phyloP scores from a whole-genome alignment of 768 basidiomycete genomes.

The Tulasnella sp. region DNA sequence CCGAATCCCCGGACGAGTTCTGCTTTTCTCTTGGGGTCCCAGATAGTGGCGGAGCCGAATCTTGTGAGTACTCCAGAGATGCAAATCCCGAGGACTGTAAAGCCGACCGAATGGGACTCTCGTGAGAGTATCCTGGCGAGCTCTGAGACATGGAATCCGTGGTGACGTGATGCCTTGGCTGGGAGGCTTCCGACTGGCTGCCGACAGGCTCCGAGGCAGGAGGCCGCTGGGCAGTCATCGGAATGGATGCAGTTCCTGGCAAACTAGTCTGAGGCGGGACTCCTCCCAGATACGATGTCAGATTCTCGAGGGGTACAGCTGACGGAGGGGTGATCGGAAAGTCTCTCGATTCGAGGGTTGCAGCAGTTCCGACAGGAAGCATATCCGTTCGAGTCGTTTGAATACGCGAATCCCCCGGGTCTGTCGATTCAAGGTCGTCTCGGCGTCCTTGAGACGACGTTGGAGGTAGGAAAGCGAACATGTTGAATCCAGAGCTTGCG shows the following conservation, averaged over 20 bases:
- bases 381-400: neutral
- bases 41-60: neutral
- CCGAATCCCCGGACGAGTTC: neutral
- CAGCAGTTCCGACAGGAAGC: neutral
- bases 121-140: neutral
- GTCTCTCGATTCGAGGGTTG: neutral
- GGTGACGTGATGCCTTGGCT: neutral
- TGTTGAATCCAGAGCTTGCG: neutral
- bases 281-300: neutral
- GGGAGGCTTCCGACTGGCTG: neutral
- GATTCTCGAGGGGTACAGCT: neutral
- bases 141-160: neutral
- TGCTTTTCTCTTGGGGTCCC: neutral
- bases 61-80: neutral
- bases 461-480: neutral
- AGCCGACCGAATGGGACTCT: neutral
- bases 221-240: neutral
- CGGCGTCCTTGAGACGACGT: neutral
- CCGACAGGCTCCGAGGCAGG: neutral
- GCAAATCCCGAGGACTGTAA: neutral
- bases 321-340: neutral
- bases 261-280: neutral
- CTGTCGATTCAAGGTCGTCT: neutral
- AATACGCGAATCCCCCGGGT: neutral
- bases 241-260: neutral